Base-by-base conservation (phyloP, 2,329 filamentous ascomycete species). In the Pyrenochaeta sp. region DNA sequence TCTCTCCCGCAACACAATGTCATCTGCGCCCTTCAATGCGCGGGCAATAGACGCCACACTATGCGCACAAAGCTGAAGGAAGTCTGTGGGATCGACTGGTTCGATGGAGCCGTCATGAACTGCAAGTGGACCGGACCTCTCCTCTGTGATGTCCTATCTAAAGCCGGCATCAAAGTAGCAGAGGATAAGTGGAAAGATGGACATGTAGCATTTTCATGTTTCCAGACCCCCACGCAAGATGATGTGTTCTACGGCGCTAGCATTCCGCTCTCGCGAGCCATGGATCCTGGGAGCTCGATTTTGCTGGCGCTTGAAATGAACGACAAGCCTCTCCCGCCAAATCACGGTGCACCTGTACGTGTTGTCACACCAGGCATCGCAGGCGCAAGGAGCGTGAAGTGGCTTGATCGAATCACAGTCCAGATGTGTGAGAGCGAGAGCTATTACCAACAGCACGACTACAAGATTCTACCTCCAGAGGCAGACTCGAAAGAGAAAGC, bases 11-110 rank as follows among this genome's bases (percentile, higher is more conserved):
- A 87, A 59, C 79, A 85, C 62, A 78, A 75, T 51, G 81, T 87
- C 11, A 75, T 81, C n/a, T 84, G 82, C 56, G 82, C 83, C 1
- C 74, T 87, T 1, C 83, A 86, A 73, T 87, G 85, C 59, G 84
- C 85, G 2, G 85, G 85, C 17, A 87, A 87, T 60, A 75, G 85
- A 7, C 79, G 85, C 10, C 84, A 87, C 64, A 84, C 83, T 1
- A 87, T 87, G 84, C 81, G 84, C 21, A 86, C 83, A 1, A 75
- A 80, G 57, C 71, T 86, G 21, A 85, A 84, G 62, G 84, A 87
- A 67, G 84, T 87, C 4, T 73, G 79, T 30, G 85, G 85, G 0
- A 81, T 87, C 36, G 83, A 87, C 63, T 87, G 85, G 85, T 78
- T 79, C 32, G 84, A 86, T 60, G 84, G 79, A 33, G 85, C 84